These are phyloP conservation scores for Nicotiana rustica DNA, from an alignment of 305 asterid genomes.

Conservation along the genomic window DNA sequence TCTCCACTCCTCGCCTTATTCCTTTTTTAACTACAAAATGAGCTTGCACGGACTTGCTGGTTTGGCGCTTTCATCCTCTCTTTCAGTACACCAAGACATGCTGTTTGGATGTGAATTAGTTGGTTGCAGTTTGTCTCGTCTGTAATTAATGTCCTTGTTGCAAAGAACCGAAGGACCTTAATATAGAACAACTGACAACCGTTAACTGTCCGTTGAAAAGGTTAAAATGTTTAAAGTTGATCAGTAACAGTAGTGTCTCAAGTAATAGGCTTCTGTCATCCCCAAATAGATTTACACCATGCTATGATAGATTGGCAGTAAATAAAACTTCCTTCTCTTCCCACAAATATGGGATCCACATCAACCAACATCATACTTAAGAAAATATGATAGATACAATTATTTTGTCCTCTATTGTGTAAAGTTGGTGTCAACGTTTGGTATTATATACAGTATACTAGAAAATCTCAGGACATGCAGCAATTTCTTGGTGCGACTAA, in stretches of 20 bases:
- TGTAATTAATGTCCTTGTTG: neutral
- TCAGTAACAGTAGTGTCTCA: neutral
- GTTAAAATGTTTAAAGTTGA: neutral
- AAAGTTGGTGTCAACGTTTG: conserved; percentile 11
- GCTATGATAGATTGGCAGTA: neutral
- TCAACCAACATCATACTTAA: conserved; percentile 7
- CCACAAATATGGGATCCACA: conserved; percentile 11
- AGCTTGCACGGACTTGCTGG: neutral
- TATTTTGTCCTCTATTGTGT: neutral
- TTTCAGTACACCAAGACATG: neutral
- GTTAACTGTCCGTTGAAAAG: neutral
- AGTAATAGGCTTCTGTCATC: neutral
- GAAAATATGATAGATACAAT: neutral
- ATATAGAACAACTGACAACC: neutral
- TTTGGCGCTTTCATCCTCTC: no score
- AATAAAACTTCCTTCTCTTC: neutral
- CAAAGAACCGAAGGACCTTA: neutral
- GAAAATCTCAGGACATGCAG: neutral
- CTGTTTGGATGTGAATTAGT: neutral
- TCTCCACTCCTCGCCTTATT: neutral
- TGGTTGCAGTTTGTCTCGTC: neutral
- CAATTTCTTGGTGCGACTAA: conserved; percentile 9
- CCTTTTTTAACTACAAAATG: neutral
- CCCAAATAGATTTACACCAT: neutral
- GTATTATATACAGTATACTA: conserved; percentile 24